A percentile compares a stretch with the other conserved stretches of the same genome.
Conservation (phyloP, 1,284 basidiomycete species). For the Omphalotus olearius region DNA sequence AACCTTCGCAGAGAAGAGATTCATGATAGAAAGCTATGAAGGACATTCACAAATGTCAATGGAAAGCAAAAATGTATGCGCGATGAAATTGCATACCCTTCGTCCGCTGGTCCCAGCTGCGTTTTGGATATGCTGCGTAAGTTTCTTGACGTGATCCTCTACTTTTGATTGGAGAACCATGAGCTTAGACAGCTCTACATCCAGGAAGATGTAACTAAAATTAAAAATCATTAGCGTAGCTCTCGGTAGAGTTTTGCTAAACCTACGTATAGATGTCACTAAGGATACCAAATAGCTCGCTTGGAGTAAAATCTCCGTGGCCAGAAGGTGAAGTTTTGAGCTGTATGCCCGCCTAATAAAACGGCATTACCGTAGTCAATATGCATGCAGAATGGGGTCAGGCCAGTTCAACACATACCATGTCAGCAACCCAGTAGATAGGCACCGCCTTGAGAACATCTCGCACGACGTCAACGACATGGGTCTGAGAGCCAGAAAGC, state of each 20-base stretch:
- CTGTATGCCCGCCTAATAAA: slow-evolving; percentile 61
- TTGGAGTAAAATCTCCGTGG: slow-evolving; percentile 55
- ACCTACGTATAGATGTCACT: slow-evolving; percentile 66
- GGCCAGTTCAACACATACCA: slow-evolving; percentile 41
- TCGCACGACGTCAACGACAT: slow-evolving; percentile 63
- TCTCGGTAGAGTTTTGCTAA: not conserved
- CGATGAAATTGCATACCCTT: slow-evolving; percentile 15
- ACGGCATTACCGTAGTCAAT: slow-evolving; percentile 4
- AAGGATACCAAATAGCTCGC: slow-evolving; percentile 60
- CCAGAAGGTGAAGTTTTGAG: slow-evolving; percentile 56
- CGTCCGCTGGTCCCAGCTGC: slow-evolving; percentile 18
- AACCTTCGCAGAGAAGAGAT: slow-evolving; percentile 38
- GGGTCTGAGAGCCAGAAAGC: slow-evolving; percentile 45
- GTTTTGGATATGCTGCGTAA: slow-evolving; percentile 54
- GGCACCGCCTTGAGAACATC: slow-evolving; percentile 68
- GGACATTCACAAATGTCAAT: too few species aligned
- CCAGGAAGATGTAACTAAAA: slow-evolving; percentile 67
- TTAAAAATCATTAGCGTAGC: slow-evolving; percentile 27
- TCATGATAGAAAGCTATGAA: slow-evolving; percentile 23
- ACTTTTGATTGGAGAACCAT: slow-evolving; percentile 51
- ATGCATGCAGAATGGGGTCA: not conserved
- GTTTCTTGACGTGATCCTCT: slow-evolving; percentile 43
- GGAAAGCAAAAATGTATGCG: not conserved
- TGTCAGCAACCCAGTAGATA: slow-evolving; percentile 64
- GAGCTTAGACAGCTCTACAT: slow-evolving; percentile 53